phyloP scores from a whole-genome alignment of 2,329 filamentous ascomycete genomes.

The Beauveria brongniartii region DNA sequence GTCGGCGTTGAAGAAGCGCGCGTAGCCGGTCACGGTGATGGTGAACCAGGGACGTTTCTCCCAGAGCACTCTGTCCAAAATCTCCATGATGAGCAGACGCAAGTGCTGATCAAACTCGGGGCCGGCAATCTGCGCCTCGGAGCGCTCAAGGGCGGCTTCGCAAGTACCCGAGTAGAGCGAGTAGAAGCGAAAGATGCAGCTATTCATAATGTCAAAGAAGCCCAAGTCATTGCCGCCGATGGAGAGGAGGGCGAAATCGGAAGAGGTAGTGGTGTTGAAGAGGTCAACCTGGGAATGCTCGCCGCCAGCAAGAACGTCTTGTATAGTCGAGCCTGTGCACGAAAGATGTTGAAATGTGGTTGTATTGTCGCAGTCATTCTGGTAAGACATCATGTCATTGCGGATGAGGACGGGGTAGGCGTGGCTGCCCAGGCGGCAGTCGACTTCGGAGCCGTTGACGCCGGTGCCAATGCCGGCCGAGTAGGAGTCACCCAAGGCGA shows the following conservation, averaged over 20 bases:
- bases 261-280: conserved; percentile 29
- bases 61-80: conserved; percentile 35
- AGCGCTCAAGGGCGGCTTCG: conserved; percentile 28
- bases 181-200: conserved; percentile 42
- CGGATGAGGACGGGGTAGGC: conserved; percentile 35
- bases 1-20: conserved; percentile 38
- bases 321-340: conserved; percentile 37
- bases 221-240: conserved; percentile 41
- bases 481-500: conserved; percentile 39
- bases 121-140: conserved; percentile 26
- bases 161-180: conserved; percentile 40
- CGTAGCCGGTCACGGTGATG: conserved; percentile 39
- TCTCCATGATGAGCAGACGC: conserved; percentile 31
- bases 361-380: conserved; percentile 16
- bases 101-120: conserved; percentile 32
- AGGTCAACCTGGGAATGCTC: conserved; percentile 33
- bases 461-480: conserved; percentile 40
- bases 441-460: conserved; percentile 30
- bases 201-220: conserved; percentile 42
- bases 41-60: conserved; percentile 35
- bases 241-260: conserved; percentile 38
- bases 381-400: conserved; percentile 23
- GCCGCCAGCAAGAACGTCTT: conserved; percentile 29
- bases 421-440: conserved; percentile 33
- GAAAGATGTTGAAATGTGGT: conserved; percentile 36